A percentile compares a stretch with the other conserved stretches of the same genome.
phyloP scores from a whole-genome alignment of 1,284 basidiomycete genomes.

The Ganoderma leucocontextum region DNA sequence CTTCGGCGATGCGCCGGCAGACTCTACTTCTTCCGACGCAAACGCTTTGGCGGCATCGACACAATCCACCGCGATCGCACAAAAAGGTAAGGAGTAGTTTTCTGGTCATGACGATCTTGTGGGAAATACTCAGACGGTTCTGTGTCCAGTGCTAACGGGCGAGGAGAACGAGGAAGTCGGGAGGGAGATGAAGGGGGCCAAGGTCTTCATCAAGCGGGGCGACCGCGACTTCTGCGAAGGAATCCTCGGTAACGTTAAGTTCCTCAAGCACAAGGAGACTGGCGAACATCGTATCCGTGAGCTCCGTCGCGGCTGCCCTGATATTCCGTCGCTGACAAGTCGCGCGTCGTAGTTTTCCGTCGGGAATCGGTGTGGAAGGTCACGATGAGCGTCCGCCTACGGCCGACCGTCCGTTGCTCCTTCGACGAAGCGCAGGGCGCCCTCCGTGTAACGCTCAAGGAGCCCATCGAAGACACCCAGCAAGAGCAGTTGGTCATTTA shows the following conservation, averaged over 20 bases:
- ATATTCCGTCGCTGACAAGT: neutral
- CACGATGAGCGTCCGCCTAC: constrained; percentile 67
- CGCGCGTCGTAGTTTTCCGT: constrained; percentile 60
- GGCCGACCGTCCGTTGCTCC: constrained; percentile 59
- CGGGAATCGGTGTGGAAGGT: constrained; percentile 73
- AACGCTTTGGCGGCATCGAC: constrained; percentile 33
- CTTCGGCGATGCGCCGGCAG: neutral
- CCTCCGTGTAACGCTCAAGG: constrained; percentile 63
- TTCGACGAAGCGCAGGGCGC: constrained; percentile 63
- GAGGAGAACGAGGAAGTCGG: constrained; percentile 67
- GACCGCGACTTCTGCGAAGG: constrained; percentile 64
- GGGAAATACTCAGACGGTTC: neutral
- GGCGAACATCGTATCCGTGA: constrained; percentile 54
- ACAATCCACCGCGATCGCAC: constrained; percentile 24
- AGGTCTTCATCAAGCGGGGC: constrained; percentile 68
- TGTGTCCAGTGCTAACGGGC: constrained; percentile 50
- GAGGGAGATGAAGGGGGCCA: constrained; percentile 64
- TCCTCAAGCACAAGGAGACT: constrained; percentile 55
- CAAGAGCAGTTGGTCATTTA: constrained; percentile 45
- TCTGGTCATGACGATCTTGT: no score
- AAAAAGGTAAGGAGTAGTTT: constrained; percentile 28
- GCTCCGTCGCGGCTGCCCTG: constrained; percentile 34
- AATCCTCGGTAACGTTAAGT: constrained; percentile 66
- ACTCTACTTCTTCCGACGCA: neutral
- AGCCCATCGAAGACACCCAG: constrained; percentile 44